These are phyloP conservation scores for Arthrobotrys entomopaga DNA, from an alignment of 2,329 filamentous ascomycete genomes.

Conservation along the genomic window DNA sequence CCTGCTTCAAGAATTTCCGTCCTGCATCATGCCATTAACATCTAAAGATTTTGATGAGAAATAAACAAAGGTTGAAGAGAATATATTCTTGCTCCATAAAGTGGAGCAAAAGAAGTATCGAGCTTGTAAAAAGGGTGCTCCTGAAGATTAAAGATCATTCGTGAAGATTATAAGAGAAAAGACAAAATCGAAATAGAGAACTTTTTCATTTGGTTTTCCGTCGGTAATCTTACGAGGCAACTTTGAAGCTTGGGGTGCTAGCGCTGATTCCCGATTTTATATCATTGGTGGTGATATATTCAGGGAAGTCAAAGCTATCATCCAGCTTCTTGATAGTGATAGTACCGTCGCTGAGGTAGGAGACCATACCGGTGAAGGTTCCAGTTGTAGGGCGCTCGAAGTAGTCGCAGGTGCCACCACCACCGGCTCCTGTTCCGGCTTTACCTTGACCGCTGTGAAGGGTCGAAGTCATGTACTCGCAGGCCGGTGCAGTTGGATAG, in stretches of 20 bases:
- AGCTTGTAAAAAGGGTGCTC: constrained; percentile 19
- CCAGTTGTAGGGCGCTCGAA: constrained; percentile 72
- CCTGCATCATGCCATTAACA: constrained; percentile 29
- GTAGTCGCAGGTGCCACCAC: constrained; percentile 76
- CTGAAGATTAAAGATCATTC: constrained; percentile 30
- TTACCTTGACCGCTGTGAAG: constrained; percentile 67
- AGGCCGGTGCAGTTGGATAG: constrained; percentile 65
- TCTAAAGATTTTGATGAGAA: constrained; percentile 49
- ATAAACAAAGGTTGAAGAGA: constrained; percentile 53
- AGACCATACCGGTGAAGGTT: constrained; percentile 72
- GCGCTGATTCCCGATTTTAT: constrained; percentile 40
- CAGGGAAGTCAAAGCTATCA: constrained; percentile 58
- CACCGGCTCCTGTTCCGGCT: constrained; percentile 64
- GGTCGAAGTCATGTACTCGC: constrained; percentile 75
- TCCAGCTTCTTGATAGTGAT: constrained; percentile 70
- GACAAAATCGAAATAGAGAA: constrained; percentile 23
- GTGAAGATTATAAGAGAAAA: constrained; percentile 46
- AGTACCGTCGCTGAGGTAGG: constrained; percentile 68
- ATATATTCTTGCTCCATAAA: constrained; percentile 38
- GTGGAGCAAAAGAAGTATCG: constrained; percentile 19
- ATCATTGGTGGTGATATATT: constrained; percentile 37
- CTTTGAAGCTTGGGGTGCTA: constrained; percentile 34
- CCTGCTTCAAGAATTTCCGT: constrained; percentile 24
- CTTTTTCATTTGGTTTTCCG: constrained; percentile 21
- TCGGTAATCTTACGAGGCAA: constrained; percentile 39